Evolutionary conservation across 2,329 filamentous ascomycete genomes (phyloP), one percentile per base, ranked within the genome.

Genomic region (Plectosphaerella plurivora): DNA sequence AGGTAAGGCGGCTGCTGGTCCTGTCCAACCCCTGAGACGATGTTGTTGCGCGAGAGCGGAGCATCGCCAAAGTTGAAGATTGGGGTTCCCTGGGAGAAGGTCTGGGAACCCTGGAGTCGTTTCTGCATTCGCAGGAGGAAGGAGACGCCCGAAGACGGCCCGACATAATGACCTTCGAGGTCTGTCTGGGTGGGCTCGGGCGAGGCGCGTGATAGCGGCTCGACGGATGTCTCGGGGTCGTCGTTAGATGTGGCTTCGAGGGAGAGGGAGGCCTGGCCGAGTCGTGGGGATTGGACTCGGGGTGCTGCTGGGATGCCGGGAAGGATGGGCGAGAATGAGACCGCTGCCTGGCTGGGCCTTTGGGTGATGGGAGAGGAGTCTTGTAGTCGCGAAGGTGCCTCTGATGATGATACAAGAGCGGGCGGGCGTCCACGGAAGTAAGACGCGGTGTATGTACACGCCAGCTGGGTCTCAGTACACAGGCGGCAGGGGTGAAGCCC

Each of bases 391-490:
- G 16, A 22, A 5, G 14, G 15, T 11, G 9, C 12, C 12, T 22
- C 33, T 18, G 15, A 15, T 15, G 15, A 15, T 15, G 18, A 20
- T n/a, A 37, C n/a, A 18, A 37, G 11, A 22, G 11, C 33, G 8
- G 74, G 73, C 35, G 73, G 53, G 55, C 74, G 65, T 5, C 74
- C 74, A 55, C 77, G 65, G 16, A 70, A 74, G 57, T 81, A 81
- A 0, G 70, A 68, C 18, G 77, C 75, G 22, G 73, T 72, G 57
- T 76, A 81, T 16, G 74, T 73, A 62, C 78, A 81, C 14, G 56
- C 55, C 7, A 59, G 56, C 24, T 59, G 63, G 16, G 63, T 61
- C 35, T 65, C 66, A 45, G 62, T 63, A 52, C 66, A 68, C 8
- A 63, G 60, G 15, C 65, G 66, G 46, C 66, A 68, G 1, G 66